phyloP scores from a whole-genome alignment of 2,329 filamentous ascomycete species.

The Colletotrichum sp. region DNA sequence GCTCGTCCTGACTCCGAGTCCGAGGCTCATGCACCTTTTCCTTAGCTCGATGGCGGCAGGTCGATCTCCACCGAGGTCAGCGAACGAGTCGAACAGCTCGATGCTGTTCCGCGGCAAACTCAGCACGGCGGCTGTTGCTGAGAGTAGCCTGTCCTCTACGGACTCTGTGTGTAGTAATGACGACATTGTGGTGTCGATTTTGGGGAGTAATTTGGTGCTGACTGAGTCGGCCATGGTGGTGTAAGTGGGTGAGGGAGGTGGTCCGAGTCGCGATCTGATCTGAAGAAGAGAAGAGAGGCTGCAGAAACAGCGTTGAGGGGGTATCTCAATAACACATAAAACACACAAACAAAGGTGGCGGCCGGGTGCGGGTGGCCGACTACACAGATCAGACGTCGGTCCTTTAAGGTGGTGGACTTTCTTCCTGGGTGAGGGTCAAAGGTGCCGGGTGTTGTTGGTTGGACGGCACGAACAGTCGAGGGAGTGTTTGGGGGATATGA shows the following conservation, averaged over 20 bases:
- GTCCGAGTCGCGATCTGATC: slow-evolving; percentile 7
- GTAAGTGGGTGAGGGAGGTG: neutral
- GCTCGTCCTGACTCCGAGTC: slow-evolving; percentile 37
- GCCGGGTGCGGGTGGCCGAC: slow-evolving; percentile 3
- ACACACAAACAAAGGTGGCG: neutral
- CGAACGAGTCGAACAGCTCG: slow-evolving; percentile 46
- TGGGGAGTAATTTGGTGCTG: slow-evolving; percentile 21
- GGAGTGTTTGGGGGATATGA: neutral
- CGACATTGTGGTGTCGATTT: slow-evolving; percentile 26
- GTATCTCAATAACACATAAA: slow-evolving; percentile 21
- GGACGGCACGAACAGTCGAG: slow-evolving; percentile 3
- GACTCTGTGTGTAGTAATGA: slow-evolving; percentile 17
- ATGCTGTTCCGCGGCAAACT: slow-evolving; percentile 34
- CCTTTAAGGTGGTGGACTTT: neutral
- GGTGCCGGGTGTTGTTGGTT: slow-evolving; percentile 6
- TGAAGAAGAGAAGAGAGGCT: slow-evolving; percentile 7
- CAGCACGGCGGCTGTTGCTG: slow-evolving; percentile 41
- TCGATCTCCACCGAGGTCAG: slow-evolving; percentile 47
- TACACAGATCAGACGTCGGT: slow-evolving; percentile 9
- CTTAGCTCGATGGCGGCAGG: slow-evolving; percentile 36
- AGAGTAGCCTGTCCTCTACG: slow-evolving; percentile 34
- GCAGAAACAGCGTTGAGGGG: slow-evolving; percentile 3
- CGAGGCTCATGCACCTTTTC: slow-evolving; percentile 38
- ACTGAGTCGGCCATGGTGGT: slow-evolving; percentile 12
- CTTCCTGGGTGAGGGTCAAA: neutral